Base-by-base conservation (phyloP, 495 filamentous ascomycete species). In the Aspergillus steynii region DNA sequence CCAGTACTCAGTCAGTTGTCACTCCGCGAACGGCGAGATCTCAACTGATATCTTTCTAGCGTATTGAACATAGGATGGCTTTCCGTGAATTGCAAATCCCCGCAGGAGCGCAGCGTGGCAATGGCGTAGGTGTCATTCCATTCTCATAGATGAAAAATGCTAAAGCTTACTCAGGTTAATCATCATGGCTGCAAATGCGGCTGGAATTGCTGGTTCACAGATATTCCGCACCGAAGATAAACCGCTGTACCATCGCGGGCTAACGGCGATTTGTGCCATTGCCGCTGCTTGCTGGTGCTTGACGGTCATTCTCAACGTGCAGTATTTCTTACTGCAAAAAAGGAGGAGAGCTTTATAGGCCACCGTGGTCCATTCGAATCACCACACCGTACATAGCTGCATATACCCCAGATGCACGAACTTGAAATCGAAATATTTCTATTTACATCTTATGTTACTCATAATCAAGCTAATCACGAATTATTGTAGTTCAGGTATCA, bases 1-100 rank as follows among this genome's bases (percentile, higher is more conserved):
- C 79, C 71, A 79, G 79, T 68, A 61, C 83, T 78, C 74, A 83
- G 81, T 72, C 80, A 67, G 67, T 81, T 69, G 15, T 65, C 71
- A 14, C 74, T 69, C 14, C 60, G 61, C 29, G 56, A 47, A 37
- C 25, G 56, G 56, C 7, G 56, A 56, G 0, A 52, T 63, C 51
- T 58, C 56, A 56, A 63, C 61, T 4, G 56, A 63, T 32, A 56
- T 31, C 6, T 56, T 56, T 25, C 50, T 51, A 25, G 59, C 56
- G 3, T 63, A 12, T 29, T 63, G 26, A 63, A 63, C 29, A 63
- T 63, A 6, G 61, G 56, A 26, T 63, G 61, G 61, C 46, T 59
- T 14, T 63, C 61, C 14, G 56, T 63, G 12, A 56, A 51, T 14
- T 63, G 61, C 51, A 26, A 59, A 0, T 56, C 59, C 42, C 59